Base-by-base conservation (phyloP, 31 red algal species). In the Endocladia muricata region DNA sequence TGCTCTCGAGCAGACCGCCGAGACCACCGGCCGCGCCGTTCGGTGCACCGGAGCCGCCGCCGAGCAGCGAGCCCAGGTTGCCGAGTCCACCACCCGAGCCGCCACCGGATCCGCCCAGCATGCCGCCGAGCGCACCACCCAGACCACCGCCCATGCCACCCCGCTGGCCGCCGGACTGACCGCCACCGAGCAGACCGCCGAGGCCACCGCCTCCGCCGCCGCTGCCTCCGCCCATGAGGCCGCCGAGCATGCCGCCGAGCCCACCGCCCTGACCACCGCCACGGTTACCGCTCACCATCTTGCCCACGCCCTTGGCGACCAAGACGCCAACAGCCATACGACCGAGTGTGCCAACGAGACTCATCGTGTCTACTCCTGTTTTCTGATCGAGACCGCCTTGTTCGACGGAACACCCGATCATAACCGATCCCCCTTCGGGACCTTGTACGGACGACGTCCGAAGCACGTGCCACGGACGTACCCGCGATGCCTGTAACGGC, bases 291-390 rank as follows among this genome's bases (percentile, higher is more conserved):
- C 47, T n/a, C 47, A 52, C n/a, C 47, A 52, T 52, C n/a, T 52
- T 52, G n/a, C 47, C 47, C n/a, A 52, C 47, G 47, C 47, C 47
- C n/a, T 52, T 52, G 47, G 47, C 47, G 47, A 52, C 47, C 47
- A 52, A 15, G 13, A 52, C 47, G 47, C 47, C 47, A 11, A 52
- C n/a, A 52, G 47, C 47, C 13, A 52, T 52, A 11, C n/a, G 13
- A 52, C 47, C 47, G 13, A 52, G 47, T 52, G 47, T 52, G 47
- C 47, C n/a, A 11, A 52, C 47, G 13, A 52, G n/a, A n/a, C 47
- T 52, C 47, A 52, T 52, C 11, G 13, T 52, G 13, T 15, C 11
- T 52, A 15, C 47, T 52, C 47, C 47, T 52, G n/a, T n/a, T n/a
- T n/a, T n/a, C n/a, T n/a, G n/a, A n/a, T n/a, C n/a, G n/a, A n/a